A percentile compares a stretch with the other conserved stretches of the same genome.
Conservation (phyloP, 192 early-diverging fungal genomes). For the Tieghemiomyces parasiticus region DNA sequence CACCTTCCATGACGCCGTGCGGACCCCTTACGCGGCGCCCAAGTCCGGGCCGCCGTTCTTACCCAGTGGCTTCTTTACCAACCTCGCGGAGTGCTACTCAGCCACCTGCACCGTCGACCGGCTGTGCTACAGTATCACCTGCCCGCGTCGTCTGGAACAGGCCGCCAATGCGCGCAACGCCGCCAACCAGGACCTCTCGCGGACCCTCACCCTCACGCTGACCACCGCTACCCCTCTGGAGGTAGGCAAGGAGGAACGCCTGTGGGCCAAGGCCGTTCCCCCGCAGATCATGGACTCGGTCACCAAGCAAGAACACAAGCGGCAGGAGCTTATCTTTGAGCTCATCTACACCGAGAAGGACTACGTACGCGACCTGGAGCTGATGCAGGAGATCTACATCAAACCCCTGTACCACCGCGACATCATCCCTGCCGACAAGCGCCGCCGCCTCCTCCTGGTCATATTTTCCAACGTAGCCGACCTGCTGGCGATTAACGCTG, state of each 20-base stretch:
- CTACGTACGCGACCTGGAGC: constrained; percentile 76
- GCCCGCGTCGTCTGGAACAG: constrained; percentile 67
- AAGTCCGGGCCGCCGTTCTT: constrained; percentile 14
- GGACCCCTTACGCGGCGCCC: constrained; percentile 8
- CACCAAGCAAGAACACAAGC: constrained; percentile 59
- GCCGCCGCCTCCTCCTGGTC: constrained; percentile 52
- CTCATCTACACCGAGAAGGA: constrained; percentile 81
- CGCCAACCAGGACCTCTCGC: neutral
- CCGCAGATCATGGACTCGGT: constrained; percentile 51
- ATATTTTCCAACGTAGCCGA: constrained; percentile 70
- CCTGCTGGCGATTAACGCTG: constrained; percentile 42
- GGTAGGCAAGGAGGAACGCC: constrained; percentile 37
- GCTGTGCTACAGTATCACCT: constrained; percentile 80
- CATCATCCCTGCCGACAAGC: constrained; percentile 43
- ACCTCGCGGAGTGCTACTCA: constrained; percentile 86
- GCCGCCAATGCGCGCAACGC: constrained; percentile 12
- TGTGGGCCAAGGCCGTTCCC: constrained; percentile 77
- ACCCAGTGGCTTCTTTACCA: constrained; percentile 78
- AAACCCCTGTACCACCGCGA: constrained; percentile 40
- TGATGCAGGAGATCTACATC: constrained; percentile 65
- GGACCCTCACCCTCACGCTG: constrained; percentile 4
- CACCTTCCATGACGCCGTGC: constrained; percentile 40
- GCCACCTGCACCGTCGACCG: constrained; percentile 69
- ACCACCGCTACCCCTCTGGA: too few species aligned
- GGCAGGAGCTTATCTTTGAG: constrained; percentile 91